These are phyloP conservation scores for Sordariomycetes sp. DNA, from an alignment of 2,329 filamentous ascomycete genomes.

Conservation along the genomic window DNA sequence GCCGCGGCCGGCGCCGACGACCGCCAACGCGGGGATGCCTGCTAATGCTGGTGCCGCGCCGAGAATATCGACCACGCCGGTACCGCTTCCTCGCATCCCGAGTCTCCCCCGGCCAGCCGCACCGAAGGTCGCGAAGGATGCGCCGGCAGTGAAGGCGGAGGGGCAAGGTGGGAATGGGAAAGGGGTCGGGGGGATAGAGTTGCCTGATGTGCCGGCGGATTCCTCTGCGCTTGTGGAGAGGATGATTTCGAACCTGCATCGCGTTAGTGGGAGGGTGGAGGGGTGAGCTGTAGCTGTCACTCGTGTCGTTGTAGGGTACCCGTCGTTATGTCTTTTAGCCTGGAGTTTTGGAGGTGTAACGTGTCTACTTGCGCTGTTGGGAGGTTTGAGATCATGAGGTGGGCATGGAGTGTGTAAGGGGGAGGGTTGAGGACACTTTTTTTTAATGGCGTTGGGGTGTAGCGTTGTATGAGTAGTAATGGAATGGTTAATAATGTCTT, in stretches of 20 bases:
- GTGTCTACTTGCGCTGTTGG: too few relatives aligned
- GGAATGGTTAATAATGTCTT: too few relatives aligned
- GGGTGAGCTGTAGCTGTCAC: background rate
- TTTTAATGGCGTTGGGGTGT: too few relatives aligned
- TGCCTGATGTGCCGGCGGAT: slow-evolving; percentile 27
- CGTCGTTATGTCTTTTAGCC: too few relatives aligned
- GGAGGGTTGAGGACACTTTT: too few relatives aligned
- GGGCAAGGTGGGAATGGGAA: slow-evolving; percentile 5
- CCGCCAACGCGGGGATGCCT: background rate
- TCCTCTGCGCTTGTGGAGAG: slow-evolving; percentile 36
- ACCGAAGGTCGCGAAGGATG: background rate
- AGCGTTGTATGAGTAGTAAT: too few relatives aligned
- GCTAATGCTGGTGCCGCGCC: background rate
- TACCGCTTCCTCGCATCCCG: slow-evolving; percentile 15
- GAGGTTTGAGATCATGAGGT: too few relatives aligned
- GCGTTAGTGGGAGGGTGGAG: slow-evolving; percentile 14
- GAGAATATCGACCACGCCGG: slow-evolving; percentile 15
- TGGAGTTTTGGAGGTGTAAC: too few relatives aligned
- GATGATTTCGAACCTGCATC: slow-evolving; percentile 36
- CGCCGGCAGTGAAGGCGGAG: slow-evolving; percentile 3
- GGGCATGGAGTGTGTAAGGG: too few relatives aligned
- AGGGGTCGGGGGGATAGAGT: slow-evolving; percentile 16
- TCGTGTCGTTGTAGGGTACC: too few relatives aligned
- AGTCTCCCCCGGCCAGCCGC: background rate
- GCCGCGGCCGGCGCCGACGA: background rate